A percentile compares a stretch with the other conserved stretches of the same genome.
Evolutionary conservation across 1,284 basidiomycete genomes (phyloP).

Genomic region (Sporisorium exsertum): DNA sequence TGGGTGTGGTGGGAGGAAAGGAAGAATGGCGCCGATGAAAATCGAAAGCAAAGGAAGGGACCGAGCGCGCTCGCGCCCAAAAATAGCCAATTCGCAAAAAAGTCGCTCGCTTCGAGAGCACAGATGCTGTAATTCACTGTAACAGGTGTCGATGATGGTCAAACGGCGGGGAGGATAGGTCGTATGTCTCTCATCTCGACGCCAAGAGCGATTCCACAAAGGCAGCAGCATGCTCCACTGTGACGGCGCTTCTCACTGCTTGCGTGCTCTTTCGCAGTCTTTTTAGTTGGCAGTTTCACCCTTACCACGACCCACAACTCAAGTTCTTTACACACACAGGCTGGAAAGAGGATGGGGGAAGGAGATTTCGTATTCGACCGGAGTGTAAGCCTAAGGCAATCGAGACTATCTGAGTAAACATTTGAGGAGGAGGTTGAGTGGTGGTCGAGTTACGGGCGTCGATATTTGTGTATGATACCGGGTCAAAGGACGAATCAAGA

Average conservation of each 20-base stretch:
- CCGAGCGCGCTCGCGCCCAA: slow-evolving; percentile 5
- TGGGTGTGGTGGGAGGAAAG: background rate
- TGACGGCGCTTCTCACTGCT: background rate
- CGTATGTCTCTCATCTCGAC: background rate
- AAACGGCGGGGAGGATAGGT: background rate
- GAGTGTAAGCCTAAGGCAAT: background rate
- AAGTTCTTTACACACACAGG: background rate
- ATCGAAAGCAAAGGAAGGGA: background rate
- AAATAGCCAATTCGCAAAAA: background rate
- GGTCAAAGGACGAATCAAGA: too few species aligned
- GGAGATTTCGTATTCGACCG: background rate
- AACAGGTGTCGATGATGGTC: background rate
- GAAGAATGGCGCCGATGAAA: background rate
- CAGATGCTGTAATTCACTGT: background rate
- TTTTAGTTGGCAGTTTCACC: too few species aligned
- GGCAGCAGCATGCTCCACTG: too few species aligned
- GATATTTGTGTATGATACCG: too few species aligned
- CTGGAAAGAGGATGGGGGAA: background rate
- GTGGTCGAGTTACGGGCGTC: too few species aligned
- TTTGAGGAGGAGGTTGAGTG: too few species aligned
- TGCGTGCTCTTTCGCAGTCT: background rate
- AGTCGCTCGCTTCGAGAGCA: background rate
- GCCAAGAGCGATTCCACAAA: background rate
- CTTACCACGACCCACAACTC: too few species aligned
- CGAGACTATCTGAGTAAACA: background rate